Conservation (phyloP, 169 alveolate species). For the Babesia bovis region DNA sequence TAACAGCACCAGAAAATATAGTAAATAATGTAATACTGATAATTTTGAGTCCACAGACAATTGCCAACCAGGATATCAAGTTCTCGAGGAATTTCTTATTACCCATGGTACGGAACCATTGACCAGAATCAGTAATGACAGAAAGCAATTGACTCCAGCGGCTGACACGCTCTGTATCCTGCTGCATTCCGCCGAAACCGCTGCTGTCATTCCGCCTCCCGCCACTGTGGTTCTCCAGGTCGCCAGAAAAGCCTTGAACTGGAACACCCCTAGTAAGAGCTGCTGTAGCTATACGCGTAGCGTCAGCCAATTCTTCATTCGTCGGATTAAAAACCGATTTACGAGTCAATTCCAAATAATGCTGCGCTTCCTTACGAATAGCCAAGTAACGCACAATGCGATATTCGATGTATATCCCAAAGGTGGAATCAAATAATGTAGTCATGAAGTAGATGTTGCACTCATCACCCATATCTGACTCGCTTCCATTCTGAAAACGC, state of each 20-base stretch:
- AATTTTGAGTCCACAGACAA: conserved; percentile 58
- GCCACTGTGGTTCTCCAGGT: conserved; percentile 10
- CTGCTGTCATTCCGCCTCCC: background rate
- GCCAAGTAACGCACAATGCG: conserved; percentile 58
- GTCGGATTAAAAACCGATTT: conserved; percentile 63
- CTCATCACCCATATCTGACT: conserved; percentile 54
- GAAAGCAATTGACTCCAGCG: conserved; percentile 17
- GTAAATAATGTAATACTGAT: conserved; percentile 38
- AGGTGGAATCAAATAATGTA: conserved; percentile 72
- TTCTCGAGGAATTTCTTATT: conserved; percentile 49
- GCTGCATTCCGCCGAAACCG: conserved; percentile 3
- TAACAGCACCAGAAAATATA: conserved; percentile 38
- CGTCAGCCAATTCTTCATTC: conserved; percentile 57
- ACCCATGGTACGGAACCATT: conserved; percentile 24
- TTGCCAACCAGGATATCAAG: conserved; percentile 52
- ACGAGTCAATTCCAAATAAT: conserved; percentile 54
- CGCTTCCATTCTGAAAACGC: conserved; percentile 18
- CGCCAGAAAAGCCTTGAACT: conserved; percentile 7
- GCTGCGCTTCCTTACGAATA: conserved; percentile 54
- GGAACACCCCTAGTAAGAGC: conserved; percentile 6
- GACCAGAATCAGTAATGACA: conserved; percentile 10
- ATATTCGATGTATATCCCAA: conserved; percentile 72
- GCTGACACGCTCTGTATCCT: background rate
- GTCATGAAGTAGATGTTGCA: conserved; percentile 76
- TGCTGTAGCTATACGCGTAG: conserved; percentile 47